These are phyloP conservation scores for Arctium minus DNA, from an alignment of 129 eudicot genomes.

Conservation along the genomic window DNA sequence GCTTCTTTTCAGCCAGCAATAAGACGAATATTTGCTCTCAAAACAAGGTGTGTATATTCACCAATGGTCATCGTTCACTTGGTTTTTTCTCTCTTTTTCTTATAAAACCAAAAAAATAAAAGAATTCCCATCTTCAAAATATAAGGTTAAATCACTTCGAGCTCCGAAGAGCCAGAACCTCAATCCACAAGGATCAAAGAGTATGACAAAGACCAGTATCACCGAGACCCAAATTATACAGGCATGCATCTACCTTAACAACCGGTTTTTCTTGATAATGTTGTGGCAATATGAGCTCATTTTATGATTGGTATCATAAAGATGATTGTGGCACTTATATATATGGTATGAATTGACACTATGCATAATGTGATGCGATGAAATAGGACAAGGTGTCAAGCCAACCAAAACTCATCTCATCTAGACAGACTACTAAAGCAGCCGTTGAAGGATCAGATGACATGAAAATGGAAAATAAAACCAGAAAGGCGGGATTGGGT, in stretches of 20 bases:
- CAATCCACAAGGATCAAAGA: constrained; percentile 28
- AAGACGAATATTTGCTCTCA: constrained; percentile 26
- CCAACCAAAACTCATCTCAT: constrained; percentile 12
- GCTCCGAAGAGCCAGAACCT: constrained; percentile 24
- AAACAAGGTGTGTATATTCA: constrained; percentile 40
- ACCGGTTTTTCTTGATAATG: neutral
- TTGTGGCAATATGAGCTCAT: neutral
- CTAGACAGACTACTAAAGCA: constrained; percentile 28
- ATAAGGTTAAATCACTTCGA: constrained; percentile 35
- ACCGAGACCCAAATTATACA: constrained; percentile 9
- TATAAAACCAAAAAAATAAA: neutral
- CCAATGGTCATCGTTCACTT: neutral
- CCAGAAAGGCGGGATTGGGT: constrained; percentile 36
- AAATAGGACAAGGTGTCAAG: constrained; percentile 25
- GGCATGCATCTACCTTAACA: constrained; percentile 24
- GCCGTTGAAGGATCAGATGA: constrained; percentile 18
- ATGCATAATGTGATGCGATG: neutral
- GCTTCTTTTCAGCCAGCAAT: constrained; percentile 45
- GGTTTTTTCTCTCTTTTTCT: neutral
- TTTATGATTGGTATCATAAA: neutral
- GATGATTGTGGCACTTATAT: neutral
- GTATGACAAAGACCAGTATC: constrained; percentile 8
- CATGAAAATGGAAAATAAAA: constrained; percentile 22
- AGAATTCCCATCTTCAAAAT: neutral
- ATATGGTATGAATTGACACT: neutral